Conservation (phyloP, 305 asterid genomes). For the Ilex paraguariensis region DNA sequence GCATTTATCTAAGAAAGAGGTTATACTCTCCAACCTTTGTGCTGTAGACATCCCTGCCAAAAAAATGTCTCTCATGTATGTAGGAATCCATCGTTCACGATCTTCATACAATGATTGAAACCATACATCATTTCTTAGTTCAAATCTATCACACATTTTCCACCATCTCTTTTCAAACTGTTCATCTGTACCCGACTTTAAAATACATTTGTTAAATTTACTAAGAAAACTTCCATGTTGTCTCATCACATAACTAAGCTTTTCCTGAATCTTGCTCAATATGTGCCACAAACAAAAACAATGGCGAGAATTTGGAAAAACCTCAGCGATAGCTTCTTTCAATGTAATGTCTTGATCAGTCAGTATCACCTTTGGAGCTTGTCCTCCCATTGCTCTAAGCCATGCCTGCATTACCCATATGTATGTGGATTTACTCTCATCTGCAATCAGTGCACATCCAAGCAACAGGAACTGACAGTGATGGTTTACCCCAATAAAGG, state of each 20-base stretch:
- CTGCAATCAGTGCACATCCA: slow-evolving; percentile 46
- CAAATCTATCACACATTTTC: slow-evolving; percentile 37
- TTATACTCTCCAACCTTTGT: slow-evolving; percentile 27
- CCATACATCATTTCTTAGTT: slow-evolving; percentile 37
- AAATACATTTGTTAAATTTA: slow-evolving; percentile 40
- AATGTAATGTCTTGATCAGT: slow-evolving; percentile 44
- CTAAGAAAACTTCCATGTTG: slow-evolving; percentile 26
- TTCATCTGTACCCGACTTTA: slow-evolving; percentile 41
- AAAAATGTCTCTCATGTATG: slow-evolving; percentile 30
- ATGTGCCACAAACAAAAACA: slow-evolving; percentile 50
- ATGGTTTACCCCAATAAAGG: slow-evolving; percentile 34
- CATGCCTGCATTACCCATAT: slow-evolving; percentile 48
- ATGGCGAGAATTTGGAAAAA: slow-evolving; percentile 41
- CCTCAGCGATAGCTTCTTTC: slow-evolving; percentile 39
- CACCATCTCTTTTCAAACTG: slow-evolving; percentile 43
- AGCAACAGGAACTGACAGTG: slow-evolving; percentile 38
- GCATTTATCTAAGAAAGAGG: slow-evolving; percentile 32
- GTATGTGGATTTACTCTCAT: slow-evolving; percentile 37
- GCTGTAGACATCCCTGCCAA: slow-evolving; percentile 44
- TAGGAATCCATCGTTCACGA: slow-evolving; percentile 35
- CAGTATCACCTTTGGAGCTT: slow-evolving; percentile 48
- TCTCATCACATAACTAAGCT: slow-evolving; percentile 35
- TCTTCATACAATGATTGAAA: slow-evolving; percentile 13
- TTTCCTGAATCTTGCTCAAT: slow-evolving; percentile 37
- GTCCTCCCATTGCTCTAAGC: slow-evolving; percentile 45